Evolutionary conservation across 257 asterid species (phyloP).

Genomic region (Plantago ovata): DNA sequence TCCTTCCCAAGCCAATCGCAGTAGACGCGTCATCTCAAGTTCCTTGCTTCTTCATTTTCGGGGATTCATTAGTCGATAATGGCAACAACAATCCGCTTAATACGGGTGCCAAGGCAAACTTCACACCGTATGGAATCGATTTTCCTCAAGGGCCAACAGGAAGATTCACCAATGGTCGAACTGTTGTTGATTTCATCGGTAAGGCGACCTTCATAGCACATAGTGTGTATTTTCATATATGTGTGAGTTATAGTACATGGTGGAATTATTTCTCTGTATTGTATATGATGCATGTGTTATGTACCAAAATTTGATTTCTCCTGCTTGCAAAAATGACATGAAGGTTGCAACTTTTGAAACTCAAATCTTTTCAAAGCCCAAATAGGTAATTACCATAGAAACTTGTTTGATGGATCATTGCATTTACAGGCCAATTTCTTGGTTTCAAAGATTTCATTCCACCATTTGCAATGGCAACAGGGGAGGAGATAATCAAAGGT

Average conservation of each 20-base stretch:
- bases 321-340: neutral
- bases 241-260: too few relatives aligned
- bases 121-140: conserved; percentile 54
- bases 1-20: neutral
- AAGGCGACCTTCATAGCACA: too few relatives aligned
- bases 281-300: too few relatives aligned
- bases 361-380: too few relatives aligned
- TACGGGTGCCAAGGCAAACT: conserved; percentile 36
- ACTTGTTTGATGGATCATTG: too few relatives aligned
- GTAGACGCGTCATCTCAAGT: conserved; percentile 26
- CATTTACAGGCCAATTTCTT: conserved; percentile 33
- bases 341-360: too few relatives aligned
- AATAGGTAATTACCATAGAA: too few relatives aligned
- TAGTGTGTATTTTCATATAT: too few relatives aligned
- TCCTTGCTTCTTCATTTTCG: conserved; percentile 61
- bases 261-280: too few relatives aligned
- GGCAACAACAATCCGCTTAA: conserved; percentile 48
- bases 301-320: too few relatives aligned
- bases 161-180: conserved; percentile 53
- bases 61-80: conserved; percentile 51
- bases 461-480: conserved; percentile 28
- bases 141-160: conserved; percentile 48
- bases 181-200: conserved; percentile 35
- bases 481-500: conserved; percentile 22
- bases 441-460: conserved; percentile 39